Evolutionary conservation across 1,284 basidiomycete genomes (phyloP), one percentile per base, ranked within the genome.

Genomic region (Inonotus hispidus): DNA sequence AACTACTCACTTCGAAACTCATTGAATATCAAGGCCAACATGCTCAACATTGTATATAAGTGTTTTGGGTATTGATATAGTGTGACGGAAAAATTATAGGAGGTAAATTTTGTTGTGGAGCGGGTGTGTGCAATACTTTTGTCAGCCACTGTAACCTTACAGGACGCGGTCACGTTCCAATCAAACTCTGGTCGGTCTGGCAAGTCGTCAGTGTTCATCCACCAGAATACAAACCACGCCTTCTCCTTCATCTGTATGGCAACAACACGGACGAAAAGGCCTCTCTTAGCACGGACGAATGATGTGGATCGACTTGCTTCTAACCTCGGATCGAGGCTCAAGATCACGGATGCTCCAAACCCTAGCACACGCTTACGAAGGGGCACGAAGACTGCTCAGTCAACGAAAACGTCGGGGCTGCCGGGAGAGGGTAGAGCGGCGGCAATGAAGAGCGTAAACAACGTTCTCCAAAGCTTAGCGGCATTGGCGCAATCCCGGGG

Each of bases 401-500:
- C 46, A 21, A 32, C 50, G 27, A 52, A 52, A 35, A 27, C 50
- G 8, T 13, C 32, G 16, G 16, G 16, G 10, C 29, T 56, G 25
- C 45, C 62, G 0, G 69, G 71, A 49, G 72, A 73, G 13, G 63
- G 62, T 23, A 68, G 68, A 37, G 63, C 66, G 0, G 60, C 65
- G 25, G 77, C 79, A 0, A 90, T 90, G 87, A 79, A 79, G 27
- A 71, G 75, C 1, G 79, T 90, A 8, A 92, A 90, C 63, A 60
- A 75, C 0, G 78, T 82, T 0, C 82, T 86, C 3, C 85, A 87
- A 64, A 73, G 71, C 0, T 71, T 92, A 4, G 50, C 50, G 19
- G 80, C 82, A 2, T 64, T 67, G 0, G 62, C 81, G 11, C 63
- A 35, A 43, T 57, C 54, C 38, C 47, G 77, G 56, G 72, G 74